Conservation (phyloP, 371 early-diverging fungal species). For the Basidiobolus meristosporus region DNA sequence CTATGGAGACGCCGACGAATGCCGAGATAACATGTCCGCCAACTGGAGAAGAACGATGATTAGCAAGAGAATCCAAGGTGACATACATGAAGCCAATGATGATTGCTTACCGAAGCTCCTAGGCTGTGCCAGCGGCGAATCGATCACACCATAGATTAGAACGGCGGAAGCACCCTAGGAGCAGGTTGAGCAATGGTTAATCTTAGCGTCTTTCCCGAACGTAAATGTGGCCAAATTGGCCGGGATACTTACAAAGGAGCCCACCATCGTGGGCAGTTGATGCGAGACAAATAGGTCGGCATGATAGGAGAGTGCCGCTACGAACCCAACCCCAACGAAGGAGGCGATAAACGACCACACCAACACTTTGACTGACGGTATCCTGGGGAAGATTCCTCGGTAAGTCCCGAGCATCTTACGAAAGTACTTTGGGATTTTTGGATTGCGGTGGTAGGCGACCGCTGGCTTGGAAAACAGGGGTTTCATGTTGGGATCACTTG, state of each 20-base stretch:
- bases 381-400: too few relatives aligned
- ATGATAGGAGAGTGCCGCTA: constrained; percentile 13
- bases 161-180: constrained; percentile 41
- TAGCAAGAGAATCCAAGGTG: neutral
- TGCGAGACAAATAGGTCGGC: constrained; percentile 7
- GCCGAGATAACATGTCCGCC: constrained; percentile 41
- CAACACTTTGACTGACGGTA: too few relatives aligned
- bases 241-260: constrained; percentile 18
- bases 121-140: constrained; percentile 55
- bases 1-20: constrained; percentile 34
- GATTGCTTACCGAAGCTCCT: constrained; percentile 28
- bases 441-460: too few relatives aligned
- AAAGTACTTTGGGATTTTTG: too few relatives aligned
- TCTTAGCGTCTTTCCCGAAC: neutral
- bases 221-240: too few relatives aligned
- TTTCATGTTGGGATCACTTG: too few relatives aligned
- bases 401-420: too few relatives aligned
- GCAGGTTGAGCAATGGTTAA: neutral
- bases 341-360: constrained; percentile 17
- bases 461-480: too few relatives aligned
- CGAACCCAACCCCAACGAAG: constrained; percentile 15
- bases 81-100: too few relatives aligned
- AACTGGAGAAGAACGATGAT: constrained; percentile 7
- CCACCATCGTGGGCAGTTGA: constrained; percentile 16
- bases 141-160: constrained; percentile 43